phyloP scores from a whole-genome alignment of 2,329 filamentous ascomycete genomes.

The Paraphoma sp. region DNA sequence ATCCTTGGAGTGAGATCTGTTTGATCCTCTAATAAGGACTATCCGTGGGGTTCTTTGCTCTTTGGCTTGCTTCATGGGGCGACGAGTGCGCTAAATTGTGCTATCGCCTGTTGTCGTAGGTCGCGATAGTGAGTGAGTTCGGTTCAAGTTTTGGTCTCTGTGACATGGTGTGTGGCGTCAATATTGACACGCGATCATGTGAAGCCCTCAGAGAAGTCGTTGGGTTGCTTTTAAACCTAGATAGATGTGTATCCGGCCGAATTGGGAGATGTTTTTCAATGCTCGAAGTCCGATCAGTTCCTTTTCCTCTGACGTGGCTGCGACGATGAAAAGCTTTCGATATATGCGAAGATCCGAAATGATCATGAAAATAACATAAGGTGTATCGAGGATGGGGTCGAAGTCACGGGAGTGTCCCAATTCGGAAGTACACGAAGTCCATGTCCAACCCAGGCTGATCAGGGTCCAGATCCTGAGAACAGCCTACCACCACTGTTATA shows the following conservation, averaged over 20 bases:
- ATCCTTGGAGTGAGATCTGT: background rate
- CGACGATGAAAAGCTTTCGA: background rate
- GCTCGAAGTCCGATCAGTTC: too few relatives aligned
- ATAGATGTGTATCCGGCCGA: too few relatives aligned
- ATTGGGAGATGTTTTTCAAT: too few relatives aligned
- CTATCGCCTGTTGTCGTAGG: background rate
- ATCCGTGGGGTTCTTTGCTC: background rate
- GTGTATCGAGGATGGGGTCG: background rate
- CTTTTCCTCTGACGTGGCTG: too few relatives aligned
- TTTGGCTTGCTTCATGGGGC: background rate
- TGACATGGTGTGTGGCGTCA: too few relatives aligned
- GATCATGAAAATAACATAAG: background rate
- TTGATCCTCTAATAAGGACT: background rate
- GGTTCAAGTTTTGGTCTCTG: too few relatives aligned
- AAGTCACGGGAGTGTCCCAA: background rate
- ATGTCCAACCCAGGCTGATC: background rate
- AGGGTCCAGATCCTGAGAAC: background rate
- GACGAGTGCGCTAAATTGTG: background rate
- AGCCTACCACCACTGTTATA: background rate
- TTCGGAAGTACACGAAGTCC: conserved; percentile 8
- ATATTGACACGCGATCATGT: too few relatives aligned
- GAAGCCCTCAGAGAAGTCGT: too few relatives aligned
- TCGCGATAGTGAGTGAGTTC: background rate
- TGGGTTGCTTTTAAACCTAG: too few relatives aligned
- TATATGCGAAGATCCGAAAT: background rate